Evolutionary conservation across 2,329 filamentous ascomycete genomes (phyloP).

Genomic region (Ophiosphaerella narmari): DNA sequence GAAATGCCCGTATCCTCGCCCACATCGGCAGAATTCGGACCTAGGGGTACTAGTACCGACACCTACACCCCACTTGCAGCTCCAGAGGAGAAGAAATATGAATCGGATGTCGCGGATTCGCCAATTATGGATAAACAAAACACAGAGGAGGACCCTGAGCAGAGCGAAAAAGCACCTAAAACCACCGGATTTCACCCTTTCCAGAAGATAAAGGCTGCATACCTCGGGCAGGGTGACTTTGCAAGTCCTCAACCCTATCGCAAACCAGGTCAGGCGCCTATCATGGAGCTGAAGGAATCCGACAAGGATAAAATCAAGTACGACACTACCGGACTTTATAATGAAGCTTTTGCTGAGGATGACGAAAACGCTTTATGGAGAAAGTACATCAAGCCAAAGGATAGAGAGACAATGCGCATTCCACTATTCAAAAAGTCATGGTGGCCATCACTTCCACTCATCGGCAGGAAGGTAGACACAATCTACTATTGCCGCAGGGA

Average conservation of each 20-base stretch:
- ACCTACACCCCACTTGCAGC: conserved; percentile 36
- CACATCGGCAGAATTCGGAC: conserved; percentile 30
- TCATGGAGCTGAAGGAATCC: conserved; percentile 31
- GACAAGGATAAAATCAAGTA: conserved; percentile 37
- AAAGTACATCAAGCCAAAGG: conserved; percentile 77
- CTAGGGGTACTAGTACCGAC: conserved; percentile 36
- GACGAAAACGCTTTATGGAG: conserved; percentile 68
- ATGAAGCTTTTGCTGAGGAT: conserved; percentile 37
- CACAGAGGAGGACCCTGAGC: conserved; percentile 16
- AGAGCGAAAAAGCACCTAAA: conserved; percentile 22
- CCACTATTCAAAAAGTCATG: conserved; percentile 61
- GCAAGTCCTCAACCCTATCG: conserved; percentile 53
- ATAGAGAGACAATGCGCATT: conserved; percentile 83
- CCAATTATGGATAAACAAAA: conserved; percentile 23
- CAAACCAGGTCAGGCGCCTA: conserved; percentile 45
- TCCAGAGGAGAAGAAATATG: conserved; percentile 29
- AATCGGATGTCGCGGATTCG: conserved; percentile 25
- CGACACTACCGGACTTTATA: conserved; percentile 35
- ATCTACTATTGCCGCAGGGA: conserved; percentile 91
- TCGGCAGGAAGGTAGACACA: conserved; percentile 91
- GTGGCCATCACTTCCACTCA: conserved; percentile 76
- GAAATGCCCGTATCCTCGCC: conserved; percentile 33
- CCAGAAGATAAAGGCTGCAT: conserved; percentile 30
- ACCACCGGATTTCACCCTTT: conserved; percentile 25
- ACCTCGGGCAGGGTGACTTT: conserved; percentile 32